A percentile compares a stretch with the other conserved stretches of the same genome.
These are phyloP conservation scores for Grigorovia transvaalensis DNA, from an alignment of 805 yeast species.

Conservation along the genomic window DNA sequence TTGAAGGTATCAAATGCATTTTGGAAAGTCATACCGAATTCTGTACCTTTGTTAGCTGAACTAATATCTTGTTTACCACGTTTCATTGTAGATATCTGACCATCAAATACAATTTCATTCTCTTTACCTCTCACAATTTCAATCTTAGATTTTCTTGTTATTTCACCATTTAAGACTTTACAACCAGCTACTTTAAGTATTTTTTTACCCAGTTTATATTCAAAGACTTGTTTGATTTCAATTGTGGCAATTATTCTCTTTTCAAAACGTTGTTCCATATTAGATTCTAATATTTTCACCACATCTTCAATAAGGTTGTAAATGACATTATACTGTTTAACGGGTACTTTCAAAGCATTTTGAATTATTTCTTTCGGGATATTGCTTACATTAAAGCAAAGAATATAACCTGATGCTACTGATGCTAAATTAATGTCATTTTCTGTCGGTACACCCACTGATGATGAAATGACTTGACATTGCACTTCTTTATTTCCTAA, in stretches of 20 bases:
- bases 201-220: constrained; percentile 52
- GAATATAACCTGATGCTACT: constrained; percentile 57
- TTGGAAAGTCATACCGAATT: constrained; percentile 76
- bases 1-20: constrained; percentile 52
- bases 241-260: constrained; percentile 57
- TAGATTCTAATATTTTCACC: constrained; percentile 46
- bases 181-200: constrained; percentile 76
- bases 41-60: constrained; percentile 75
- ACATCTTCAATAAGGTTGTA: constrained; percentile 84
- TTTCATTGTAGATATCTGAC: constrained; percentile 62
- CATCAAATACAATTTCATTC: constrained; percentile 37
- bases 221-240: constrained; percentile 60
- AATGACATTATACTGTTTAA: constrained; percentile 66
- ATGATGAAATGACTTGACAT: constrained; percentile 56
- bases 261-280: constrained; percentile 57
- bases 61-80: constrained; percentile 69
- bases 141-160: constrained; percentile 49
- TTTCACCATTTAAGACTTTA: constrained; percentile 57
- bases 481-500: constrained; percentile 83
- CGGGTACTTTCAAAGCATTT: constrained; percentile 46
- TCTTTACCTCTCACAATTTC: constrained; percentile 43
- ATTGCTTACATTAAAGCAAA: constrained; percentile 63
- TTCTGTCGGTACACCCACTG: constrained; percentile 69
- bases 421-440: constrained; percentile 58
- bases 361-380: constrained; percentile 51